Evolutionary conservation across 2,329 filamentous ascomycete species (phyloP).

Genomic region (Harringtonia aguacate): DNA sequence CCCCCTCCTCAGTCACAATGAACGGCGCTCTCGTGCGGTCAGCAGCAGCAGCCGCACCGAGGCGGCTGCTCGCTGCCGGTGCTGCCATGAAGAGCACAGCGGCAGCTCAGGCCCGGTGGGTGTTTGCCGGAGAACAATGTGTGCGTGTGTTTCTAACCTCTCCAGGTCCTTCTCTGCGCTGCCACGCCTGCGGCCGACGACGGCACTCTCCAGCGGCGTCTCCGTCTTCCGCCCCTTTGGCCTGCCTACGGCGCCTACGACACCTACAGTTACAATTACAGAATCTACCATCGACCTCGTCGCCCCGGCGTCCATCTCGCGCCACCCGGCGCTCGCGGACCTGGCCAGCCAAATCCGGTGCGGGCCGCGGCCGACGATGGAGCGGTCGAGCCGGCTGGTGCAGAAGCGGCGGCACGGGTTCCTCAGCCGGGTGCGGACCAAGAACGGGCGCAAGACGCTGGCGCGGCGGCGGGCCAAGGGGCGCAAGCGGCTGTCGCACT

Average conservation of each 20-base stretch:
- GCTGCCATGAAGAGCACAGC: not conserved
- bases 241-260: not conserved
- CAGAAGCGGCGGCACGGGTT: conserved; percentile 52
- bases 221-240: conserved; percentile 2
- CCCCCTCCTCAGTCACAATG: not conserved
- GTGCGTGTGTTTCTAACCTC: no score
- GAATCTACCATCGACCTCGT: conserved; percentile 32
- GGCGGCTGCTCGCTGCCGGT: no score
- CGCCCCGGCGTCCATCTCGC: conserved; percentile 32
- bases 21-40: not conserved
- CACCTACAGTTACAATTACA: conserved; percentile 5
- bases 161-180: conserved; percentile 20
- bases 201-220: conserved; percentile 4
- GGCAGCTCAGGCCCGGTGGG: not conserved
- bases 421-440: conserved; percentile 36
- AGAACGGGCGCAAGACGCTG: conserved; percentile 41
- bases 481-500: conserved; percentile 28
- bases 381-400: conserved; percentile 39
- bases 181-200: conserved; percentile 9
- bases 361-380: conserved; percentile 48
- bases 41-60: not conserved
- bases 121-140: not conserved
- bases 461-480: conserved; percentile 42
- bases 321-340: conserved; percentile 39
- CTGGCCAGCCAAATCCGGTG: conserved; percentile 39